phyloP scores from a whole-genome alignment of 2,329 filamentous ascomycete species.

The Pyrenochaeta sp. region DNA sequence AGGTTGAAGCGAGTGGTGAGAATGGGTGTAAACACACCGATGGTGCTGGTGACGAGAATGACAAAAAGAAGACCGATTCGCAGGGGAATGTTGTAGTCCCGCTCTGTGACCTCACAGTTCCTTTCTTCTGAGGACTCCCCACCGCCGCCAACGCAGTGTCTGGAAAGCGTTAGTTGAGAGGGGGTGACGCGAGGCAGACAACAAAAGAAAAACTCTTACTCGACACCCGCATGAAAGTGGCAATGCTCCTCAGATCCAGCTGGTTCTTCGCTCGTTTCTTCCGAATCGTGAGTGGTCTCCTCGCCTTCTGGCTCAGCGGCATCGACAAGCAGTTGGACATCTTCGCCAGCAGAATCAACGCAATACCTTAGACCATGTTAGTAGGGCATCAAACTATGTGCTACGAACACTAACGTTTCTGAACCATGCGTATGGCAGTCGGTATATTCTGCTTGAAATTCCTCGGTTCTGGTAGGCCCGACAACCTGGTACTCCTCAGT shows the following conservation, averaged over 20 bases:
- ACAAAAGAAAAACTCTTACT: conserved; percentile 60
- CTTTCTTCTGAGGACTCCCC: conserved; percentile 46
- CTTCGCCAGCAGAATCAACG: conserved; percentile 65
- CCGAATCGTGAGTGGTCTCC: neutral
- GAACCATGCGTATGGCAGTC: conserved; percentile 70
- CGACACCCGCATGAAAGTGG: conserved; percentile 78
- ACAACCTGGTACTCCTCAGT: conserved; percentile 55
- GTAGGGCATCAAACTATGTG: neutral
- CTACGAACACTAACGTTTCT: conserved; percentile 59
- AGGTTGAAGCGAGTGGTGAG: conserved; percentile 67
- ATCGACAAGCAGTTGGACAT: conserved; percentile 65
- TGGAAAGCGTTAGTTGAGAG: conserved; percentile 39
- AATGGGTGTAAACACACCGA: conserved; percentile 76
- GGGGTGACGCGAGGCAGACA: conserved; percentile 1
- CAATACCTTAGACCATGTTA: conserved; percentile 62
- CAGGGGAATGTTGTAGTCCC: conserved; percentile 73
- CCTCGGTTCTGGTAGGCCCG: conserved; percentile 64
- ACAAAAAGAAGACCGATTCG: conserved; percentile 77
- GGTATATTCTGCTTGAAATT: conserved; percentile 68
- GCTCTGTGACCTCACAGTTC: conserved; percentile 58
- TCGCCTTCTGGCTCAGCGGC: conserved; percentile 28
- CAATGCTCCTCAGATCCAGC: conserved; percentile 53
- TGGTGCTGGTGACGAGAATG: conserved; percentile 71
- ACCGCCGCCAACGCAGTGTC: conserved; percentile 65
- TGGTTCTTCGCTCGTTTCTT: conserved; percentile 24